phyloP scores from a whole-genome alignment of 78 protist genomes.

The Dictyostelium firmibasis region DNA sequence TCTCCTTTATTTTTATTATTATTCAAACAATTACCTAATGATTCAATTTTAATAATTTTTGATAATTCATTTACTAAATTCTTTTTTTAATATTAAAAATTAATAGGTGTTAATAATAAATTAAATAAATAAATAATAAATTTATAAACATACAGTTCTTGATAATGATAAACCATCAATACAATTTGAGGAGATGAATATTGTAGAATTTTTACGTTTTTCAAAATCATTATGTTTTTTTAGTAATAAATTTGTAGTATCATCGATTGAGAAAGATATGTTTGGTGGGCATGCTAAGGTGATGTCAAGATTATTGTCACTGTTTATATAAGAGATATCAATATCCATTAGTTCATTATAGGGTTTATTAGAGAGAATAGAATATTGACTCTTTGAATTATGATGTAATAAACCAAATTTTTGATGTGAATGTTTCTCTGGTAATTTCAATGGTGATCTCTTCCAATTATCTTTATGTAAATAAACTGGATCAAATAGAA shows the following conservation, averaged over 20 bases:
- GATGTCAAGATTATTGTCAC: background rate
- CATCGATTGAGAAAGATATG: background rate
- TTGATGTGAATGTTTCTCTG: conserved; percentile 44
- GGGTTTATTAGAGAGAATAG: background rate
- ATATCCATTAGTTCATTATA: background rate
- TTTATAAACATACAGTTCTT: conserved; percentile 28
- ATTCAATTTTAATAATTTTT: background rate
- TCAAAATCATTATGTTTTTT: background rate
- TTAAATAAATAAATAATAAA: background rate
- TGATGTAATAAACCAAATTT: conserved; percentile 17
- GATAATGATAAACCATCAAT: background rate
- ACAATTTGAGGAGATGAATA: conserved; percentile 62
- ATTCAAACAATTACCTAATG: conserved; percentile 29
- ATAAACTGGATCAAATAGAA: conserved; percentile 45
- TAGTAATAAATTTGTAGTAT: background rate
- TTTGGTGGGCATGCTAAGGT: conserved; percentile 62
- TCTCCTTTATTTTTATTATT: no score
- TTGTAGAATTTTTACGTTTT: background rate
- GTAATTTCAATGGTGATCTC: conserved; percentile 22
- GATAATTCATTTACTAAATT: background rate
- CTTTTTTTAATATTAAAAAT: background rate
- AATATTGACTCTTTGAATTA: background rate
- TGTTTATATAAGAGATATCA: background rate
- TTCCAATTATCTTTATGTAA: conserved; percentile 41
- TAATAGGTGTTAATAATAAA: background rate